Percentiles rank a stretch among this genome's conserved stretches.
Evolutionary conservation across 2,329 filamentous ascomycete genomes (phyloP).

Genomic region (Fusarium lyarnte): DNA sequence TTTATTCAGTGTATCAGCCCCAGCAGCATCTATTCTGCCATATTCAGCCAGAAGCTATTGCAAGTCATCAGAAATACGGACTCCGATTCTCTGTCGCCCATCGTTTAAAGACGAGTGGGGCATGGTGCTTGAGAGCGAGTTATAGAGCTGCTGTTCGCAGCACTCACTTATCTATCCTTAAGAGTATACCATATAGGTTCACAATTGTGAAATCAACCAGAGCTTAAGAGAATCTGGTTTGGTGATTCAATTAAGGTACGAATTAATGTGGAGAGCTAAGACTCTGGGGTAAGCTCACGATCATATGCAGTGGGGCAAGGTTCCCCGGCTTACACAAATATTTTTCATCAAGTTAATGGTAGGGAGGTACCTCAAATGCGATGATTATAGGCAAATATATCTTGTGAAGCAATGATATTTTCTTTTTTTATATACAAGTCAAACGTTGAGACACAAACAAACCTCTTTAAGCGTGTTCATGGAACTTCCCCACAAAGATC

Average conservation of each 20-base stretch:
- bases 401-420: background rate
- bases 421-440: background rate
- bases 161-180: background rate
- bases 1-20: background rate
- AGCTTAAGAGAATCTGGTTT: background rate
- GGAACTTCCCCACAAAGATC: slow-evolving; percentile 12
- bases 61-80: background rate
- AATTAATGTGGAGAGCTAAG: background rate
- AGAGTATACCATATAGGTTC: too few species aligned
- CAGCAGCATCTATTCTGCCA: background rate
- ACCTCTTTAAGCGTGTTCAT: background rate
- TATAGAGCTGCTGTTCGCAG: background rate
- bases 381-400: background rate
- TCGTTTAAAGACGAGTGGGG: background rate
- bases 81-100: background rate
- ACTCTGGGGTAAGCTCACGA: background rate
- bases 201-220: background rate
- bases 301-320: background rate
- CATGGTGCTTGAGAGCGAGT: background rate
- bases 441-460: background rate
- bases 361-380: background rate
- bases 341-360: background rate
- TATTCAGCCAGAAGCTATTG: background rate
- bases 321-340: background rate
- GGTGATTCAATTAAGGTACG: background rate